Percentiles rank a stretch among this genome's conserved stretches.
These are phyloP conservation scores for Rhynchosporium agropyri DNA, from an alignment of 2,329 filamentous ascomycete species.

Conservation along the genomic window DNA sequence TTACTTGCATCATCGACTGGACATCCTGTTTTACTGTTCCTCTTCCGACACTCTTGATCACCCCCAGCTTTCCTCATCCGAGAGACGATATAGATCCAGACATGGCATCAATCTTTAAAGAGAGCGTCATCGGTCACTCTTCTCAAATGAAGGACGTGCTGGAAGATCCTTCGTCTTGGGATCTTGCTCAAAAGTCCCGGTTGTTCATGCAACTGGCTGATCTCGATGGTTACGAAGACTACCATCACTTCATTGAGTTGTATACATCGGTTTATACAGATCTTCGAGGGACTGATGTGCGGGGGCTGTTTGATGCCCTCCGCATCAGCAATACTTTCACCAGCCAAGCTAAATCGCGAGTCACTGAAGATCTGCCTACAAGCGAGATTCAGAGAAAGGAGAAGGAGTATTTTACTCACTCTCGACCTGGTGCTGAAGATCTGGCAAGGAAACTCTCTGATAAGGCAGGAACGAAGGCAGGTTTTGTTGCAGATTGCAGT, in stretches of 20 bases:
- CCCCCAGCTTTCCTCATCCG: conserved; percentile 16
- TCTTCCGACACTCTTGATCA: conserved; percentile 15
- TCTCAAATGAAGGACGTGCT: conserved; percentile 13
- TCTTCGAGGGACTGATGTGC: conserved; percentile 11
- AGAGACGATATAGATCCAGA: conserved; percentile 12
- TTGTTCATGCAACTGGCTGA: conserved; percentile 14
- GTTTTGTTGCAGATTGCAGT: conserved; percentile 15
- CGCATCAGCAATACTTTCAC: conserved; percentile 10
- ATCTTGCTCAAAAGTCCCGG: conserved; percentile 17
- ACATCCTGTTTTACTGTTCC: conserved; percentile 16
- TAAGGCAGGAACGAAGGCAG: conserved; percentile 1
- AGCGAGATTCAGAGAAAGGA: conserved; percentile 16
- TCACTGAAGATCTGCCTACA: conserved; percentile 6
- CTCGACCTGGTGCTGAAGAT: conserved; percentile 12
- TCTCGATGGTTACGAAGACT: conserved; percentile 16
- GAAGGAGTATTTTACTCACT: conserved; percentile 16
- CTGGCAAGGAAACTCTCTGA: conserved; percentile 14
- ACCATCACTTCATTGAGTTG: conserved; percentile 15
- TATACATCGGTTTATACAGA: conserved; percentile 17
- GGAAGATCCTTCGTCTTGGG: conserved; percentile 14
- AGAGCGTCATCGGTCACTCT: conserved; percentile 13
- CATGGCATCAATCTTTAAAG: conserved; percentile 15
- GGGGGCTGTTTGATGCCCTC: conserved; percentile 11
- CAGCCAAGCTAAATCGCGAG: conserved; percentile 11
- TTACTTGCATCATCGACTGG: conserved; percentile 18